Evolutionary conservation across 2,329 filamentous ascomycete species (phyloP), one percentile per base, ranked within the genome.

Genomic region (Graphiopsis chlorocephala): DNA sequence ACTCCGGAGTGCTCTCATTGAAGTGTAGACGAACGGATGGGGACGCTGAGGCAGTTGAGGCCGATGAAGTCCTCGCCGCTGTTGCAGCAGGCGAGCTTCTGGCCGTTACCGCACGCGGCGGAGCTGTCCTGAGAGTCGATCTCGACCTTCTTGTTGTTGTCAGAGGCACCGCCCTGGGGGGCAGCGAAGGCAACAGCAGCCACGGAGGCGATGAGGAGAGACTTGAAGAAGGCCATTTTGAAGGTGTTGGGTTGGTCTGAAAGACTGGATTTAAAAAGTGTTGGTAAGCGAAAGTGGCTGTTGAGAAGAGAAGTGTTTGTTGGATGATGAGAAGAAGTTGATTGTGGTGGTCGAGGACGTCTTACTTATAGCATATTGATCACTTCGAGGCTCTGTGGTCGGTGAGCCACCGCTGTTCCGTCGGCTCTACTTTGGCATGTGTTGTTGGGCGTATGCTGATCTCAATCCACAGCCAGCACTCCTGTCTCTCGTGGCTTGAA

Each of bases 121-220:
- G 17, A n/a, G 59, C 20, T 20, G 33, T 38, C 31, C 23, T 52
- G 17, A 17, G 48, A 55, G 48, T 52, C 35, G 48, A 62, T 26
- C 48, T 38, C 23, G 60, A 62, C 60, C 60, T 62, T 52, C 23
- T 33, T 55, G 47, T 45, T 55, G 48, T 25, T n/a, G 25, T 62
- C 60, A 20, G 55, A 58, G 29, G 58, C 58, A n/a, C 48, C 59
- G 33, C 47, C 48, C 48, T 53, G 48, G 33, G 48, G 59, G n/a
- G 58, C 58, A n/a, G 59, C 59, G 59, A 33, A 53, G 60, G 60
- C 60, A 55, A 62, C 47, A 42, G 60, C 60, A 26, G 60, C 60
- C 60, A 62, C 60, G 60, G 60, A 62, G 60, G 60, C 60, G 60
- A 62, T 62, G 60, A 62, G 20, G 60, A 62, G 60, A 62, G 60